Percentiles rank a stretch among this genome's conserved stretches.
These are phyloP conservation scores for Gossypium davidsonii DNA, from an alignment of 441 rosid species.

Conservation along the genomic window DNA sequence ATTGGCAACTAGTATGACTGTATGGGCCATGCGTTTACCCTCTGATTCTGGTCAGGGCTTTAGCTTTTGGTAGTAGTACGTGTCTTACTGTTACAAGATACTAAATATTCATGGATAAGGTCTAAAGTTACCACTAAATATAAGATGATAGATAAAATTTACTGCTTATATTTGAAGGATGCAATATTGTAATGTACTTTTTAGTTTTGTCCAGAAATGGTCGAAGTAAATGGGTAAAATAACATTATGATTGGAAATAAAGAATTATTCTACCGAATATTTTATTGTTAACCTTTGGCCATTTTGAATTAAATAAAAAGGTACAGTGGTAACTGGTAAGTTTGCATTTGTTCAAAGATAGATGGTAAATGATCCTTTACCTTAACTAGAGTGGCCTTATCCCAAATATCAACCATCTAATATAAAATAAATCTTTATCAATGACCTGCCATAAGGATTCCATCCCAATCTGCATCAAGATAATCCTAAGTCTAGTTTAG, in stretches of 20 bases:
- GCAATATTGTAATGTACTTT: too few species aligned
- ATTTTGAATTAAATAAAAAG: background rate
- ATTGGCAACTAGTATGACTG: background rate
- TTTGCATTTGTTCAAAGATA: background rate
- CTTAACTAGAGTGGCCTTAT: background rate
- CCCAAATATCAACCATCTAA: background rate
- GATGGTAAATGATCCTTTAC: background rate
- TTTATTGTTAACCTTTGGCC: background rate
- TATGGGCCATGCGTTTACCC: background rate
- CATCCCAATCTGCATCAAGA: background rate
- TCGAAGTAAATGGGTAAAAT: too few species aligned
- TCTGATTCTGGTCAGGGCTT: background rate
- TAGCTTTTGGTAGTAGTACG: background rate
- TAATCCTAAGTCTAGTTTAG: background rate
- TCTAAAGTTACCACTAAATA: background rate
- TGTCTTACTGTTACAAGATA: background rate
- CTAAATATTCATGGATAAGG: background rate
- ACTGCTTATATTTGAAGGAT: background rate
- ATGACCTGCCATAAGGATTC: background rate
- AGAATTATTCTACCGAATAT: background rate
- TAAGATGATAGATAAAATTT: background rate
- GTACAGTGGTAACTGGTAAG: background rate
- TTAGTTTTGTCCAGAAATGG: too few species aligned
- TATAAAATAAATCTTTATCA: background rate
- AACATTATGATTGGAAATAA: background rate